Conservation (phyloP, 139 green algal species). For the Chlorella sp. region DNA sequence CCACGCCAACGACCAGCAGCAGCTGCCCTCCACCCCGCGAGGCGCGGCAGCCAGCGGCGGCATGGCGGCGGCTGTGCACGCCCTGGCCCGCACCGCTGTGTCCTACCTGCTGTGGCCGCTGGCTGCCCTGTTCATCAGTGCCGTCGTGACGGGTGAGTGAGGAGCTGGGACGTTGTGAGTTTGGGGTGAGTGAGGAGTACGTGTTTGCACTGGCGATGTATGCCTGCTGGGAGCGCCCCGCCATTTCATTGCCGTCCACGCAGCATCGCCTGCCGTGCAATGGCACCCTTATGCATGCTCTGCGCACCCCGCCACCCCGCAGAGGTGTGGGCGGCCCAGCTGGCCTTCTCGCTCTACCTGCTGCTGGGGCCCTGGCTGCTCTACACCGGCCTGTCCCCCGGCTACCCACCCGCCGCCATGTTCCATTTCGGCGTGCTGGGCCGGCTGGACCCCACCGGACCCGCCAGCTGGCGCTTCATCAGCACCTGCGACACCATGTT, state of each 20-base stretch:
- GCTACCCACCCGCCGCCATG: conserved; percentile 29
- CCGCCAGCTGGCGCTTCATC: background rate
- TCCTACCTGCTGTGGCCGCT: conserved; percentile 7
- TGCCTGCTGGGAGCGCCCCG: background rate
- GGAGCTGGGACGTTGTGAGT: background rate
- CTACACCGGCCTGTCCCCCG: conserved; percentile 32
- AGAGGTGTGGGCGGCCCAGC: conserved; percentile 11
- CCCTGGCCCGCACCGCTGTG: background rate
- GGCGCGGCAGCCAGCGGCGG: background rate
- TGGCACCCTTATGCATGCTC: background rate
- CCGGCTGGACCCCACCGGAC: background rate
- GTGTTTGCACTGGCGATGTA: background rate
- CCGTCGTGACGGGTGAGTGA: background rate
- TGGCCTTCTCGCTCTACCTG: conserved; percentile 39
- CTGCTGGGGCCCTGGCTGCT: conserved; percentile 49
- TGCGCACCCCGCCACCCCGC: background rate
- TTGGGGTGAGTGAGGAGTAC: too few species aligned
- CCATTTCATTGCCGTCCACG: background rate
- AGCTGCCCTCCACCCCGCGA: too few species aligned
- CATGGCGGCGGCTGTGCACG: too few species aligned
- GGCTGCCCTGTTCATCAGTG: background rate
- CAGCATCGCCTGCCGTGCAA: background rate
- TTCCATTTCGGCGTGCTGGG: conserved; percentile 41
- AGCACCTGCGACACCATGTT: conserved; percentile 44
- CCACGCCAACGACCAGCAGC: background rate